Evolutionary conservation across 805 yeast species (phyloP), one percentile per base, ranked within the genome.

Genomic region (Yueomyces sinensis): DNA sequence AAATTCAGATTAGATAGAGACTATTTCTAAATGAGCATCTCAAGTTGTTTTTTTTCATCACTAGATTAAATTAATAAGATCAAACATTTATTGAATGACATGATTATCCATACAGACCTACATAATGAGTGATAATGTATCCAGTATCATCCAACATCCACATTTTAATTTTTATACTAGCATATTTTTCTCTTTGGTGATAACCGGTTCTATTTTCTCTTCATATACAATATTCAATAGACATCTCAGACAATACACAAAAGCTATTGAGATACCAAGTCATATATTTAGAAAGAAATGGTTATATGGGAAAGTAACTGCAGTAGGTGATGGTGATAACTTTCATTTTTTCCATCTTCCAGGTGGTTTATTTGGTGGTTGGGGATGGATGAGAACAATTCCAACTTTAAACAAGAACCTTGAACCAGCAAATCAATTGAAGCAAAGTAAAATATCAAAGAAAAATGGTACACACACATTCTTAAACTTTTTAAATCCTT

Each of bases 321-420:
- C 91, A 2, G 97, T 87, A 0, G 95, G 95, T 0, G 97, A 87
- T 55, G 95, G 94, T 13, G 98, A 91, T 54, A 89, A 89, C 54
- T 89, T 91, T 58, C 81, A 87, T 39, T 72, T 91, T 42, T 91
- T 66, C 50, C 98, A 91, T 53, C 75, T 93, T 0, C 98, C 98
- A 0, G 97, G 97, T 3, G 97, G 98, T 0, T 40, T 66, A 0
- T 47, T 76, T 2, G 72, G 79, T 3, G 98, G 98, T 0, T 91
- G 98, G 98, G 87, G 93, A 11, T 82, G 94, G 94, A 50, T 82
- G 17, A 61, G 98, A 24, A 44, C 54, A 11, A 63, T 73, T 0
- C 97, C 97, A 0, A 55, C 59, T 9, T 56, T 67, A 5, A 68
- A 41, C 5, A 40, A 31, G 27, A 29, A 17, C 4, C 24, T 20